These are phyloP conservation scores for Batrachochytrium dendrobatidis DNA, from an alignment of 371 early-diverging fungal species.

Conservation along the genomic window DNA sequence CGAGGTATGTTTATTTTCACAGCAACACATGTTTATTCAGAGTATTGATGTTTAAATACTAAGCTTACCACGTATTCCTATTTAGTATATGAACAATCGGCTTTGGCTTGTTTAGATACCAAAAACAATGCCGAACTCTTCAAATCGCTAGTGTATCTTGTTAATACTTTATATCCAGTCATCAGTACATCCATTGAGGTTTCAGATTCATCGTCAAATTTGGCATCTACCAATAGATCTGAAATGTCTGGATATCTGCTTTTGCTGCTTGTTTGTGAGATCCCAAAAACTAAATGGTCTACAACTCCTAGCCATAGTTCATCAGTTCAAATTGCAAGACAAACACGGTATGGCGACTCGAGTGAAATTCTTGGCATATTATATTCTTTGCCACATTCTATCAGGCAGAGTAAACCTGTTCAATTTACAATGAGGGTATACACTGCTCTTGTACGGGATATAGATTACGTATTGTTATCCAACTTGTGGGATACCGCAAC, in stretches of 20 bases:
- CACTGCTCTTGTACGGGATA: conserved; percentile 5
- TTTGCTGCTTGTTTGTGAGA: conserved; percentile 16
- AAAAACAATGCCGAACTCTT: conserved; percentile 28
- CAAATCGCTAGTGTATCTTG: conserved; percentile 21
- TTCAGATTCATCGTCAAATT: background rate
- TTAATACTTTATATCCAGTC: conserved; percentile 16
- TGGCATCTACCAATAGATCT: too few relatives aligned
- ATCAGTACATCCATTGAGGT: background rate
- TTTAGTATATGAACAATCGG: conserved; percentile 23
- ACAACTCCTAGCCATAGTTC: background rate
- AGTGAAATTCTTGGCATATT: conserved; percentile 6
- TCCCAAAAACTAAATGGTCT: background rate
- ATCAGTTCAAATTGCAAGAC: background rate
- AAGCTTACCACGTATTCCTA: too few relatives aligned
- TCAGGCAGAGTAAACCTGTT: background rate
- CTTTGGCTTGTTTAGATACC: conserved; percentile 16
- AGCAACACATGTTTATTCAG: too few relatives aligned
- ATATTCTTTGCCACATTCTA: background rate
- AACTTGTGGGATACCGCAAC: background rate
- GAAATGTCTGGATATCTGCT: conserved; percentile 12
- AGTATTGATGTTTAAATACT: too few relatives aligned
- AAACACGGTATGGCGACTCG: background rate
- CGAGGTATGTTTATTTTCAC: conserved; percentile 2
- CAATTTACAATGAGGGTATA: conserved; percentile 5
- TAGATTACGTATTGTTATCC: conserved; percentile 9